Conservation (phyloP, 2,329 filamentous ascomycete genomes). For the Nemania abortiva region DNA sequence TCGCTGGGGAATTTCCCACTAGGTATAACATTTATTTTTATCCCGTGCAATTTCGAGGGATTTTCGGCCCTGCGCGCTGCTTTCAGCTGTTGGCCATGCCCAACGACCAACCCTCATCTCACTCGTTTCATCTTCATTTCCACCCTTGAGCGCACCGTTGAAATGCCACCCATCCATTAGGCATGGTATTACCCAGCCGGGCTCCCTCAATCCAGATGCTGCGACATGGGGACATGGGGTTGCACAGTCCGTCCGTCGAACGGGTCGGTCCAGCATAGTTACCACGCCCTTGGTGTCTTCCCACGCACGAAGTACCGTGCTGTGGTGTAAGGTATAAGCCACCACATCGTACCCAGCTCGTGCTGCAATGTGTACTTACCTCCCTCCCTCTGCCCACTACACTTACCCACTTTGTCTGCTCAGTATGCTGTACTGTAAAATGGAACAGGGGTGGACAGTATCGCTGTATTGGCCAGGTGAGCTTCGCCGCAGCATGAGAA, state of each 20-base stretch:
- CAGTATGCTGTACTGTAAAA: background rate
- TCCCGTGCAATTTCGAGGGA: conserved; percentile 37
- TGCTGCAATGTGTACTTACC: background rate
- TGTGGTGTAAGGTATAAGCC: conserved; percentile 9
- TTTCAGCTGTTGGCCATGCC: conserved; percentile 38
- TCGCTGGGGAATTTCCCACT: conserved; percentile 19
- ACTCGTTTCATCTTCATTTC: conserved; percentile 39
- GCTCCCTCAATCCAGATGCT: conserved; percentile 26
- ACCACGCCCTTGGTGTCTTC: background rate
- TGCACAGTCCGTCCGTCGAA: background rate
- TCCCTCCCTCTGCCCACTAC: background rate
- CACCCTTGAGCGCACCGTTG: conserved; percentile 18
- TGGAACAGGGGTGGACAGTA: too few species aligned
- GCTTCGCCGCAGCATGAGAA: conserved; percentile 44
- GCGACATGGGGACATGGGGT: background rate
- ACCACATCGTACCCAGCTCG: background rate
- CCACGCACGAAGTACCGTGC: background rate
- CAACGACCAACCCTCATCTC: conserved; percentile 34
- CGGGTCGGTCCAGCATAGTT: background rate
- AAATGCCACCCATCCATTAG: conserved; percentile 21
- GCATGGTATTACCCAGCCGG: too few species aligned
- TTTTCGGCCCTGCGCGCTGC: conserved; percentile 29
- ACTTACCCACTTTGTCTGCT: background rate
- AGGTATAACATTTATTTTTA: conserved; percentile 42
- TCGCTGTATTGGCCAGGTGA: too few species aligned